These are phyloP conservation scores for Candida wancherniae DNA, from an alignment of 805 yeast genomes.

Conservation along the genomic window DNA sequence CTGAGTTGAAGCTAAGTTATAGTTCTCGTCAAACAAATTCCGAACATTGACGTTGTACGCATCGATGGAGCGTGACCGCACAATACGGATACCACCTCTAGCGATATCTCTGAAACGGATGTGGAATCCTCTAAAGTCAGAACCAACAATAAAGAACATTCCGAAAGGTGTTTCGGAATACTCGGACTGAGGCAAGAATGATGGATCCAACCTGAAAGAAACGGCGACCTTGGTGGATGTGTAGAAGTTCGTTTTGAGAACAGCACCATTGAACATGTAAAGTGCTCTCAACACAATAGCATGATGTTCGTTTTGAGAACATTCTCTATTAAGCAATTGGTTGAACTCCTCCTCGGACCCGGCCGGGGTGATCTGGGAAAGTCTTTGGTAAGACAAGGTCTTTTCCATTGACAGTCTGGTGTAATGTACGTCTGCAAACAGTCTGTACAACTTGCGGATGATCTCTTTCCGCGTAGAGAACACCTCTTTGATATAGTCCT, in stretches of 20 bases:
- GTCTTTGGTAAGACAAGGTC: slow-evolving; percentile 83
- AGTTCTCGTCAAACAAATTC: slow-evolving; percentile 91
- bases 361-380: slow-evolving; percentile 71
- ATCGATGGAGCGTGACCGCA: slow-evolving; percentile 78
- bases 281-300: slow-evolving; percentile 77
- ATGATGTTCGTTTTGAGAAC: slow-evolving; percentile 78
- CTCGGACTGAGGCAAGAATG: slow-evolving; percentile 77
- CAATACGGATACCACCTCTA: slow-evolving; percentile 96
- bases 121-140: slow-evolving; percentile 96
- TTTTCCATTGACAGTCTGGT: slow-evolving; percentile 63
- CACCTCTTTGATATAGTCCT: slow-evolving; percentile 72
- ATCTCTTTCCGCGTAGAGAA: slow-evolving; percentile 66
- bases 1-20: slow-evolving; percentile 92
- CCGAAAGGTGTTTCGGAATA: slow-evolving; percentile 93
- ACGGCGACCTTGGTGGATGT: slow-evolving; percentile 92
- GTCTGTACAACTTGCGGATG: slow-evolving; percentile 78
- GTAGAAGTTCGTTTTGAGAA: slow-evolving; percentile 91
- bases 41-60: slow-evolving; percentile 81
- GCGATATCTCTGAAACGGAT: slow-evolving; percentile 95
- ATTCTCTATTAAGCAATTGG: slow-evolving; percentile 56
- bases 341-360: slow-evolving; percentile 72
- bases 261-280: slow-evolving; percentile 76
- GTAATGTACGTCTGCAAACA: slow-evolving; percentile 89
- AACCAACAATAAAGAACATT: slow-evolving; percentile 92
- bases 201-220: slow-evolving; percentile 85